Percentiles rank a stretch among this genome's conserved stretches.
Conservation (phyloP, 31 red algal genomes). For the Odonthalia washingtoniensis region DNA sequence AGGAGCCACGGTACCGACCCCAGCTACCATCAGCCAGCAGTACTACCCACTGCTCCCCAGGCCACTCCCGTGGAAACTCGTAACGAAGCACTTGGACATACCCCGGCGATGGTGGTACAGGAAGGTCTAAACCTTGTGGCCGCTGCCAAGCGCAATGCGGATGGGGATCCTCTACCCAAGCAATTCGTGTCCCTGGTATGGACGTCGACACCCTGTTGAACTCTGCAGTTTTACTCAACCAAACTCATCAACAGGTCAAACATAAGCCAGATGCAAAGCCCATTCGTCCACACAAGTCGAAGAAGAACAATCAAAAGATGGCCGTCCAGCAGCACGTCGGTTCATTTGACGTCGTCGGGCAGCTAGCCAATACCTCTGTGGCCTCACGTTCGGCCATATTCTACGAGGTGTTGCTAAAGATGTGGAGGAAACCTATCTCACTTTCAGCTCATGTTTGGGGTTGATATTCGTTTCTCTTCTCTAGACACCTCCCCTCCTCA, state of each 20-base stretch:
- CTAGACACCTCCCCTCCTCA: conserved; percentile 1
- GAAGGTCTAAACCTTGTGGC: neutral
- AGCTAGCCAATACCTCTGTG: conserved; percentile 16
- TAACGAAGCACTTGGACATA: neutral
- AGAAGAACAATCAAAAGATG: neutral
- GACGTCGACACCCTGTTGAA: neutral
- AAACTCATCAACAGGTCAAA: neutral
- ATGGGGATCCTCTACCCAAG: neutral
- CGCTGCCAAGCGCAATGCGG: conserved; percentile 1
- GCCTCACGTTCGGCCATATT: conserved; percentile 18
- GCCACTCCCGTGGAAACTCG: neutral
- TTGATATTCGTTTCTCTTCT: neutral
- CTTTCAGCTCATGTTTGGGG: neutral
- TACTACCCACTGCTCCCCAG: neutral
- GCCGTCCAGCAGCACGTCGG: conserved; percentile 10
- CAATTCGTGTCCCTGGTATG: neutral
- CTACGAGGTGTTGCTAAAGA: conserved; percentile 11
- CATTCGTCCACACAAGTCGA: no score
- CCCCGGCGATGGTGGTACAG: neutral
- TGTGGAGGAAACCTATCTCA: neutral
- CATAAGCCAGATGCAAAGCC: neutral
- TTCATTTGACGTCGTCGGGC: conserved; percentile 12
- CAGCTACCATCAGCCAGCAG: no score
- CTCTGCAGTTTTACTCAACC: neutral
- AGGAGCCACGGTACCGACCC: no score